These are phyloP conservation scores for Blastocystis sp. DNA, from an alignment of 352 stramenopile genomes.

Conservation along the genomic window DNA sequence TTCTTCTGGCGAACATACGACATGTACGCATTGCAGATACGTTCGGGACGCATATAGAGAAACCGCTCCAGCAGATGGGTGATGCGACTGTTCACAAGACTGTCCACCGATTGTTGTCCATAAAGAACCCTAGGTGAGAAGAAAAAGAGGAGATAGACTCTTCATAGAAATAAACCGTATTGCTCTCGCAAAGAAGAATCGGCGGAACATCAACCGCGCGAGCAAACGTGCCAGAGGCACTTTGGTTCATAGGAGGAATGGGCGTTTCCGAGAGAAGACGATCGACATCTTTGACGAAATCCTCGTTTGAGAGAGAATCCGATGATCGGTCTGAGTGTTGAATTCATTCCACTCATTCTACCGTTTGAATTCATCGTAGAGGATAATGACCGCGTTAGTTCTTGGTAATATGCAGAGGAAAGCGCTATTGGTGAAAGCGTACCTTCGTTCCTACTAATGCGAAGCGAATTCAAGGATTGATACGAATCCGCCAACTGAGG, in stretches of 20 bases:
- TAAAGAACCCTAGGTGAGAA: slow-evolving; percentile 10
- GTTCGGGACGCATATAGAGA: slow-evolving; percentile 34
- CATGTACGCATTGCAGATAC: slow-evolving; percentile 44
- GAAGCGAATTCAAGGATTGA: neutral
- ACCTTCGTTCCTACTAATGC: neutral
- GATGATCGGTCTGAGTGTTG: neutral
- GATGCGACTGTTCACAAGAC: slow-evolving; percentile 28
- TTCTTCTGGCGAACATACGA: neutral
- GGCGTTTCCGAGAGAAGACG: neutral
- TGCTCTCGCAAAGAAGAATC: slow-evolving; percentile 1
- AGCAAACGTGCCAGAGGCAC: neutral
- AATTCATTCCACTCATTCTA: neutral
- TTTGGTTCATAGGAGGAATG: neutral
- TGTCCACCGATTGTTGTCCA: neutral
- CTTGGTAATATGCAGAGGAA: neutral
- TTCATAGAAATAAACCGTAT: slow-evolving; percentile 11
- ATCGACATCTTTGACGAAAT: neutral
- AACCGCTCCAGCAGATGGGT: slow-evolving; percentile 38
- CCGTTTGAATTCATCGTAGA: slow-evolving; percentile 4
- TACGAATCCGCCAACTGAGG: neutral
- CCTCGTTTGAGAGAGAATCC: neutral
- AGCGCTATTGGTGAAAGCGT: neutral
- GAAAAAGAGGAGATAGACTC: neutral
- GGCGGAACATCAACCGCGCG: neutral
- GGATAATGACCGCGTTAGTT: neutral